phyloP scores from a whole-genome alignment of 2,329 filamentous ascomycete species.

The Pestalotiopsis sp. region DNA sequence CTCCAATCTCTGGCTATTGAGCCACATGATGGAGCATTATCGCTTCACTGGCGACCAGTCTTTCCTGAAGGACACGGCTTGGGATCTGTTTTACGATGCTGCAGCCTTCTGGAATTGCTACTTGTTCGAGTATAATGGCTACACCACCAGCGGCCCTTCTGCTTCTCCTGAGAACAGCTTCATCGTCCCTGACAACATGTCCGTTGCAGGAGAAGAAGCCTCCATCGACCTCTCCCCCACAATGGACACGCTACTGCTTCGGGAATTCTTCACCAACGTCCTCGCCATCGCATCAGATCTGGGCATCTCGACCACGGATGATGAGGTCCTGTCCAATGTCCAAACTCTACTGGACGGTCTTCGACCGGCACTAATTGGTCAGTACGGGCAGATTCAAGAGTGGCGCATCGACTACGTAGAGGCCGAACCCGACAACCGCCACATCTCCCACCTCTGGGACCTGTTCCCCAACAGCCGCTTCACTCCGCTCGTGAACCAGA shows the following conservation, averaged over 20 bases:
- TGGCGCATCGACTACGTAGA: slow-evolving; percentile 18
- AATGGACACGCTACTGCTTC: slow-evolving; percentile 40
- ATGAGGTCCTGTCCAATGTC: slow-evolving; percentile 14
- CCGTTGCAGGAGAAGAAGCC: not conserved
- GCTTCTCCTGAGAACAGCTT: slow-evolving; percentile 38
- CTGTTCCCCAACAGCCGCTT: slow-evolving; percentile 44
- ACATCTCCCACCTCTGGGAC: slow-evolving; percentile 47
- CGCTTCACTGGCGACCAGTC: slow-evolving; percentile 25
- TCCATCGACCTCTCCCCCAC: slow-evolving; percentile 34
- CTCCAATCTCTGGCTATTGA: slow-evolving; percentile 30
- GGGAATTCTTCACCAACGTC: slow-evolving; percentile 36
- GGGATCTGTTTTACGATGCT: slow-evolving; percentile 31
- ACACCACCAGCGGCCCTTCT: slow-evolving; percentile 26
- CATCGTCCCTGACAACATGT: slow-evolving; percentile 13
- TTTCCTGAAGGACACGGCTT: slow-evolving; percentile 22
- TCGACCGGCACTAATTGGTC: slow-evolving; percentile 21
- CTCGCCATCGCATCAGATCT: slow-evolving; percentile 18
- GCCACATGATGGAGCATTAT: slow-evolving; percentile 32
- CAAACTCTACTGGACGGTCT: slow-evolving; percentile 19
- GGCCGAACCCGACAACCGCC: slow-evolving; percentile 45
- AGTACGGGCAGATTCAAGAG: slow-evolving; percentile 12
- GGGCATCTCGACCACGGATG: slow-evolving; percentile 11
- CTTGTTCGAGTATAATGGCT: slow-evolving; percentile 20
- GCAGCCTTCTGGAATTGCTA: slow-evolving; percentile 34
- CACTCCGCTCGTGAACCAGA: slow-evolving; percentile 34